These are phyloP conservation scores for Tephrocybe sp. DNA, from an alignment of 768 basidiomycete species.

Conservation along the genomic window DNA sequence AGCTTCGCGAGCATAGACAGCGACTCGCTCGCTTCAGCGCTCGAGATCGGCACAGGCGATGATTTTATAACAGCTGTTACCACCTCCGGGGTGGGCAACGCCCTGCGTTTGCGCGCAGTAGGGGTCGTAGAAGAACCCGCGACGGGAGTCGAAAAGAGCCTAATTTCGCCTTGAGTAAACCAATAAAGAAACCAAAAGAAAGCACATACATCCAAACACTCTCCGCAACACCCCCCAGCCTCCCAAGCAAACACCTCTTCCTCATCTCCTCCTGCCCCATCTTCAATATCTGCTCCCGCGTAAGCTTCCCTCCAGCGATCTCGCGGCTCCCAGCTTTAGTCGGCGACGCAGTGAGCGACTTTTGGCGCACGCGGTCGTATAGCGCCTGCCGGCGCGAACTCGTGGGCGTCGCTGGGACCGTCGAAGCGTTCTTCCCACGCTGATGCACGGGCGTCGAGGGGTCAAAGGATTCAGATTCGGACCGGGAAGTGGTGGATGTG, in stretches of 20 bases:
- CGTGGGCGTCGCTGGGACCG: slow-evolving; percentile 67
- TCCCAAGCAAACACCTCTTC: slow-evolving; percentile 72
- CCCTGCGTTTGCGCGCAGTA: slow-evolving; percentile 66
- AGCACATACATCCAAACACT: slow-evolving; percentile 82
- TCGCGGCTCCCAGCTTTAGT: slow-evolving; percentile 51
- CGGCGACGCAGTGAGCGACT: slow-evolving; percentile 68
- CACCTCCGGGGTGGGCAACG: slow-evolving; percentile 68
- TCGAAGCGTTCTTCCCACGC: slow-evolving; percentile 50
- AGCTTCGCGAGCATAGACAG: slow-evolving; percentile 62
- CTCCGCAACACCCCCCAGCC: slow-evolving; percentile 80
- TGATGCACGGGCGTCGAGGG: slow-evolving; percentile 72
- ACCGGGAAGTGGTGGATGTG: slow-evolving; percentile 24
- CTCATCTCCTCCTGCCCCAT: slow-evolving; percentile 79
- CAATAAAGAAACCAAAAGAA: slow-evolving; percentile 1
- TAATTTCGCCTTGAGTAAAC: slow-evolving; percentile 23
- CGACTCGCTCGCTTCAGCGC: slow-evolving; percentile 77
- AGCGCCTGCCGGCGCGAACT: slow-evolving; percentile 78
- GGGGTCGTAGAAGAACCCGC: slow-evolving; percentile 50
- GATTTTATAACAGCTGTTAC: slow-evolving; percentile 73
- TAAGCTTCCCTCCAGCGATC: slow-evolving; percentile 45
- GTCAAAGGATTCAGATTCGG: slow-evolving; percentile 30
- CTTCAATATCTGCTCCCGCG: slow-evolving; percentile 67
- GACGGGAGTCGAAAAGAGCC: slow-evolving; percentile 72
- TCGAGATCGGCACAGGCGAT: slow-evolving; percentile 77
- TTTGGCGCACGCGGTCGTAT: slow-evolving; percentile 77